Conservation (phyloP, 169 alveolate species). For the Cryptosporidium sp. region DNA sequence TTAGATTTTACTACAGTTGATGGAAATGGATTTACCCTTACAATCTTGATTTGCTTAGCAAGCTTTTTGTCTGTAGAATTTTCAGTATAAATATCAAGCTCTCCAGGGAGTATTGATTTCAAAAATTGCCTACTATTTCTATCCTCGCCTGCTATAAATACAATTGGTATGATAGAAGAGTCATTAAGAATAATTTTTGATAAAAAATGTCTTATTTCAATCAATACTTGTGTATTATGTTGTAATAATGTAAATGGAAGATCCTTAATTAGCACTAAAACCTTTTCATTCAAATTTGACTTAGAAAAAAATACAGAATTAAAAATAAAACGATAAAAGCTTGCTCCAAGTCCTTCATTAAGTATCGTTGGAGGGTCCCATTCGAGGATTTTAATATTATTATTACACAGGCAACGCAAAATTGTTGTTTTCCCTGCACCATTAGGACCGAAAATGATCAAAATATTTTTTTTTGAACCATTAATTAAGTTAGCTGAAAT, state of each 20-base stretch:
- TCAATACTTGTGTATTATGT: constrained; percentile 3
- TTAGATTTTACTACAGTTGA: constrained; percentile 21
- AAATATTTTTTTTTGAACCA: constrained; percentile 6
- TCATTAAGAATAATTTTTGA: not conserved
- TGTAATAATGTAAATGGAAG: constrained; percentile 46
- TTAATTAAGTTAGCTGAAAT: not conserved
- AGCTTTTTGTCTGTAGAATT: not conserved
- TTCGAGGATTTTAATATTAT: constrained; percentile 30
- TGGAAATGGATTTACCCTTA: constrained; percentile 56
- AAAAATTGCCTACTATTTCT: constrained; percentile 26
- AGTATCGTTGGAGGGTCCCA: constrained; percentile 55
- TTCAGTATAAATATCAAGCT: constrained; percentile 25
- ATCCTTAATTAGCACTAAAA: constrained; percentile 52
- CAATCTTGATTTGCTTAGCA: constrained; percentile 2
- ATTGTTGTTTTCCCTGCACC: constrained; percentile 62
- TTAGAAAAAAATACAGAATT: constrained; percentile 35
- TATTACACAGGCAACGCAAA: constrained; percentile 42
- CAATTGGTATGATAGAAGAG: constrained; percentile 31
- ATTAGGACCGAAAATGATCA: constrained; percentile 38
- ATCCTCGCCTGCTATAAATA: constrained; percentile 43
- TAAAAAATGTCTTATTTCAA: constrained; percentile 37
- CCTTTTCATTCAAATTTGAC: not conserved
- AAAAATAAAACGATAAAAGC: constrained; percentile 58
- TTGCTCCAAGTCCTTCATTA: constrained; percentile 64
- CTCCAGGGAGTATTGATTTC: constrained; percentile 43